Percentiles rank a stretch among this genome's conserved stretches.
These are phyloP conservation scores for Xylariaceae sp. DNA, from an alignment of 2,329 filamentous ascomycete species.

Conservation along the genomic window DNA sequence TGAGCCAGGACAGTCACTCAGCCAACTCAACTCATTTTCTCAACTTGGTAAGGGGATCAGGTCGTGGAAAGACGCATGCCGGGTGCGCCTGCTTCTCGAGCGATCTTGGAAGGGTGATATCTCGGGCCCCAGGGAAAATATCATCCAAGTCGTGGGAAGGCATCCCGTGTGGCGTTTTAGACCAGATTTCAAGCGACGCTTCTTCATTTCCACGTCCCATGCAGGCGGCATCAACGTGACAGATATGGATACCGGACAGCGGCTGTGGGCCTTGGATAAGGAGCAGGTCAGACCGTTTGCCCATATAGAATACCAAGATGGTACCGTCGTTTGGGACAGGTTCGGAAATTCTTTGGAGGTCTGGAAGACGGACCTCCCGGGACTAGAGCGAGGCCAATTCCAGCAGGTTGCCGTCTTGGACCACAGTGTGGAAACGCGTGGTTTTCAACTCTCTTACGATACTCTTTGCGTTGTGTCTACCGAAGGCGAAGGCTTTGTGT, in stretches of 20 bases:
- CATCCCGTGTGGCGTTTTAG: slow-evolving; percentile 49
- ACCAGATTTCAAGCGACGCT: slow-evolving; percentile 48
- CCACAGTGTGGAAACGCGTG: slow-evolving; percentile 47
- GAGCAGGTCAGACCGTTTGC: slow-evolving; percentile 45
- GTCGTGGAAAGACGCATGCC: slow-evolving; percentile 50
- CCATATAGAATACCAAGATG: slow-evolving; percentile 51
- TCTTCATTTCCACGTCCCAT: slow-evolving; percentile 49
- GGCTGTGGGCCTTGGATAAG: slow-evolving; percentile 40
- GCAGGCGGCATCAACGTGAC: slow-evolving; percentile 48
- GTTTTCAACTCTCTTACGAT: slow-evolving; percentile 47
- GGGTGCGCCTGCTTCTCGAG: slow-evolving; percentile 42
- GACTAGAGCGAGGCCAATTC: slow-evolving; percentile 42
- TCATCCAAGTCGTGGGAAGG: slow-evolving; percentile 44
- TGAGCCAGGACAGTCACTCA: slow-evolving; percentile 6
- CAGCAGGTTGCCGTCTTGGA: slow-evolving; percentile 42
- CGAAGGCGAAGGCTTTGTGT: slow-evolving; percentile 48
- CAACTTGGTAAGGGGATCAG: slow-evolving; percentile 38
- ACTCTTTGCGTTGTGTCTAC: slow-evolving; percentile 50
- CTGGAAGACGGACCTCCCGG: slow-evolving; percentile 44
- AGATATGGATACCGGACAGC: slow-evolving; percentile 47
- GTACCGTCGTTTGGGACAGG: slow-evolving; percentile 48
- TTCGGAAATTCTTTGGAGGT: slow-evolving; percentile 48
- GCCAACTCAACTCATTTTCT: slow-evolving; percentile 32
- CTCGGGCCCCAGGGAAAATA: slow-evolving; percentile 42
- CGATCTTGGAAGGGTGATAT: slow-evolving; percentile 41